phyloP scores from a whole-genome alignment of 169 alveolate species.

The Plasmodium ovale region DNA sequence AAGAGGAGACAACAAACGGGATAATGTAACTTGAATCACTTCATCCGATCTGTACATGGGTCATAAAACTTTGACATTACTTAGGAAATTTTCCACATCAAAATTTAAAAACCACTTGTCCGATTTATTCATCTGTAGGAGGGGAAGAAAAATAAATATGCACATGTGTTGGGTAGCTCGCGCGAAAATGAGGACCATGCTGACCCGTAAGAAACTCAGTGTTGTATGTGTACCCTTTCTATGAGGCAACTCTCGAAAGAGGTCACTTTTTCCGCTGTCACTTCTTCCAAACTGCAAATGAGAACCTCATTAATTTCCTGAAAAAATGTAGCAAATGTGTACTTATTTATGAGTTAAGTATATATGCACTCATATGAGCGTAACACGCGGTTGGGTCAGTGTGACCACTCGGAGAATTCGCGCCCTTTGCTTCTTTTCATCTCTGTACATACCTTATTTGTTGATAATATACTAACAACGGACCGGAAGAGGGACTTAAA shows the following conservation, averaged over 20 bases:
- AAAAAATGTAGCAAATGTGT: neutral
- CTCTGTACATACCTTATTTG: conserved; percentile 28
- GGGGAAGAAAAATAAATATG: neutral
- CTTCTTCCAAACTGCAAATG: conserved; percentile 14
- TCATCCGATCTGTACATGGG: neutral
- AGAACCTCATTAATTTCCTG: conserved; percentile 73
- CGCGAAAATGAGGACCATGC: too few relatives aligned
- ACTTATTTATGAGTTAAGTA: neutral
- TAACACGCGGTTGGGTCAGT: neutral
- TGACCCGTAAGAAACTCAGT: neutral
- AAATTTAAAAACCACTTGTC: conserved; percentile 60
- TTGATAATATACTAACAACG: conserved; percentile 37
- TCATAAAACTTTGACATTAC: conserved; percentile 27
- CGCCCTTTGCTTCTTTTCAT: neutral
- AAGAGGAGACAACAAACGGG: neutral
- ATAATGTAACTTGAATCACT: too few relatives aligned
- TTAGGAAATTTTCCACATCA: conserved; percentile 23
- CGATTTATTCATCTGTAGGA: conserved; percentile 23
- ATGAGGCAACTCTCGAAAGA: conserved; percentile 2
- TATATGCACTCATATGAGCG: neutral
- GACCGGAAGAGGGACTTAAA: conserved; percentile 23
- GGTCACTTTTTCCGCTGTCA: conserved; percentile 19
- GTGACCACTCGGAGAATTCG: neutral
- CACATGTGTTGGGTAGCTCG: too few relatives aligned
- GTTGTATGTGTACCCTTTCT: conserved; percentile 21